Base-by-base conservation (phyloP, 768 basidiomycete genomes). In the Tulasnella sp. region DNA sequence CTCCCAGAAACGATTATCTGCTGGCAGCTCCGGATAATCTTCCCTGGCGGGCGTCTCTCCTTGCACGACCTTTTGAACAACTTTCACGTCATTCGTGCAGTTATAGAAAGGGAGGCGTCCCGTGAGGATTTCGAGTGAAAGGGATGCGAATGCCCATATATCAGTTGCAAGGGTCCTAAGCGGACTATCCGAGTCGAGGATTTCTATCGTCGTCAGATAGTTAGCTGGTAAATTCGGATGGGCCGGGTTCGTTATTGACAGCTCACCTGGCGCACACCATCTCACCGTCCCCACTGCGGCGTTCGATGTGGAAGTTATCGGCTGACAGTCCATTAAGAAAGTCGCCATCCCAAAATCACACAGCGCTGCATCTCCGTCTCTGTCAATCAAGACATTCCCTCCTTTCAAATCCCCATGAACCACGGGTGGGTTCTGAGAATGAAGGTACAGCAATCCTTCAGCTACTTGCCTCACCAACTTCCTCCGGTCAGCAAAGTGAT, bases 331-430 rank as follows among this genome's bases (percentile, higher is more conserved):
- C 50, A 41, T 31, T 72, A 80, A 41, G 31, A 80, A 48, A 44
- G 40, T 73, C 16, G 79, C 42, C 41, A 80, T 40, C 22, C 79
- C 79, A 24, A 80, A 80, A 40, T 80, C 79, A 34, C 72, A 73
- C 72, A 80, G 31, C 41, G 72, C 64, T 28, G 79, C 79, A 37
- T 37, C 37, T 37, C 37, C 37, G 1, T 41, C 28, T 3, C 12
- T 50, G 42, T 80, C 72, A 18, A 80, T 48, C 79, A 80, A 50
- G 41, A 80, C 79, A 22, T 80, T 80, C 44, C 79, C 79, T 12
- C 75, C 80, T 41, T 80, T 80, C 54, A 80, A 64, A 60, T 80
- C 80, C 22, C 80, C 80, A 42, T 80, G 80, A 24, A 80, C 75
- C 50, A 80, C 76, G 6, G 60, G 42, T 11, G 78, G 78, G 54